Percentiles rank a stretch among this genome's conserved stretches.
These are phyloP conservation scores for Tephrocybe sp. DNA, from an alignment of 768 basidiomycete species.

Conservation along the genomic window DNA sequence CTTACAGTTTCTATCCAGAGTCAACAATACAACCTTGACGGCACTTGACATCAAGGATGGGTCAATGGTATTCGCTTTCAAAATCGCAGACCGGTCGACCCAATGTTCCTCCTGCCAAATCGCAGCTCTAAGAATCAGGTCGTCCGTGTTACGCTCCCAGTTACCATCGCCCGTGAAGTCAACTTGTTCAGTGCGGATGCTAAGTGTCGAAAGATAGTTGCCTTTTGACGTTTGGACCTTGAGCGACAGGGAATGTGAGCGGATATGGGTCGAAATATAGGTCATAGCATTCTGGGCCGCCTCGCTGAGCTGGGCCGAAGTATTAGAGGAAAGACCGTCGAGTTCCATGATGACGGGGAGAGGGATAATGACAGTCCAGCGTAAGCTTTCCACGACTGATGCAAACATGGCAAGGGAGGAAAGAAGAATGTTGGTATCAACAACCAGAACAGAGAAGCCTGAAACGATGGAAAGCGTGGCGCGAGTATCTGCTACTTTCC, in stretches of 20 bases:
- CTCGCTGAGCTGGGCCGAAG: constrained; percentile 60
- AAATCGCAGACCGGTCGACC: constrained; percentile 75
- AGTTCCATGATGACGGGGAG: constrained; percentile 96
- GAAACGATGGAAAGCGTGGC: constrained; percentile 58
- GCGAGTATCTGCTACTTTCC: constrained; percentile 27
- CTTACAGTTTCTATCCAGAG: constrained; percentile 89
- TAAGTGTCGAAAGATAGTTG: constrained; percentile 85
- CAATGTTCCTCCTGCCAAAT: constrained; percentile 94
- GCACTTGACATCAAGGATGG: constrained; percentile 39
- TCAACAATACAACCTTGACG: constrained; percentile 85
- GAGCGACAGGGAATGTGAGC: constrained; percentile 69
- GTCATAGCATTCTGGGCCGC: constrained; percentile 70
- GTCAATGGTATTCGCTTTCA: constrained; percentile 39
- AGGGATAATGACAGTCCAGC: constrained; percentile 89
- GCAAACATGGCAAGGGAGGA: constrained; percentile 74
- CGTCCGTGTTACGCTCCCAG: constrained; percentile 84
- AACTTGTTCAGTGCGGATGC: constrained; percentile 79
- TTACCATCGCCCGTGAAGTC: constrained; percentile 53
- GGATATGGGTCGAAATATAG: constrained; percentile 76
- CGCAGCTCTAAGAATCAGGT: constrained; percentile 88
- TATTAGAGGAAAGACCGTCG: constrained; percentile 77
- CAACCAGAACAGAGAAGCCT: constrained; percentile 87
- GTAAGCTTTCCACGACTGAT: constrained; percentile 71
- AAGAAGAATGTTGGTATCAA: constrained; percentile 94
- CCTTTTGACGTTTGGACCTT: constrained; percentile 96